Conservation (phyloP, 192 early-diverging fungal species). For the Borealophlyctis nickersoniae region DNA sequence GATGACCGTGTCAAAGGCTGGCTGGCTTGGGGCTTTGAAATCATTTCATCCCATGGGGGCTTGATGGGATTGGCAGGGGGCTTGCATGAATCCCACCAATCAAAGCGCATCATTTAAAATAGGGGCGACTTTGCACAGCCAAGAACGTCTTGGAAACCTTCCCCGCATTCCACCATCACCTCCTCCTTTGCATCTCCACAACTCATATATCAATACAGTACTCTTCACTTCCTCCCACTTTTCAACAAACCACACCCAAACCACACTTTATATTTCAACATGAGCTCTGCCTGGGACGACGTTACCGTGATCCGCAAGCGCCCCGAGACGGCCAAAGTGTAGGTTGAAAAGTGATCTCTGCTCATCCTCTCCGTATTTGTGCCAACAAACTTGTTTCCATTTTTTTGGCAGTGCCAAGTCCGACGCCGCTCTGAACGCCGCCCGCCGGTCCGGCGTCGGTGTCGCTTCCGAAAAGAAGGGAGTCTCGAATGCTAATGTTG, state of each 20-base stretch:
- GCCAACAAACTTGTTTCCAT: not conserved
- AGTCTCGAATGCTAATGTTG: slow-evolving; percentile 25
- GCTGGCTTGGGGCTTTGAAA: no score
- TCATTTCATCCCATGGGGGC: no score
- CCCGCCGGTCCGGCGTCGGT: slow-evolving; percentile 66
- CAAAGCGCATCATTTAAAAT: no score
- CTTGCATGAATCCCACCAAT: no score
- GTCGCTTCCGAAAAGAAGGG: slow-evolving; percentile 76
- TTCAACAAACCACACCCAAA: not conserved
- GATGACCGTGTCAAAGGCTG: no score
- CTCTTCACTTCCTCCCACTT: not conserved
- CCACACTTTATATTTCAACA: slow-evolving; percentile 4
- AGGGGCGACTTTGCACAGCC: no score
- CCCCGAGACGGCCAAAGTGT: slow-evolving; percentile 44
- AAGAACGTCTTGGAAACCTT: not conserved
- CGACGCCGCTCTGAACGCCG: slow-evolving; percentile 68
- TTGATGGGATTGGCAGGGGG: no score
- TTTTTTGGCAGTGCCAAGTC: slow-evolving; percentile 57
- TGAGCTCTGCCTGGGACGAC: slow-evolving; percentile 63
- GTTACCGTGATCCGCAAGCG: slow-evolving; percentile 80
- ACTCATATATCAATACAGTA: no score
- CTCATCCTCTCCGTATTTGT: not conserved
- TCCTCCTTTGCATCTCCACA: not conserved
- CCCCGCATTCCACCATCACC: not conserved
- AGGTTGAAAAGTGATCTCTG: not conserved